A percentile compares a stretch with the other conserved stretches of the same genome.
These are phyloP conservation scores for Parascedosporium putredinis DNA, from an alignment of 2,329 filamentous ascomycete genomes.

Conservation along the genomic window DNA sequence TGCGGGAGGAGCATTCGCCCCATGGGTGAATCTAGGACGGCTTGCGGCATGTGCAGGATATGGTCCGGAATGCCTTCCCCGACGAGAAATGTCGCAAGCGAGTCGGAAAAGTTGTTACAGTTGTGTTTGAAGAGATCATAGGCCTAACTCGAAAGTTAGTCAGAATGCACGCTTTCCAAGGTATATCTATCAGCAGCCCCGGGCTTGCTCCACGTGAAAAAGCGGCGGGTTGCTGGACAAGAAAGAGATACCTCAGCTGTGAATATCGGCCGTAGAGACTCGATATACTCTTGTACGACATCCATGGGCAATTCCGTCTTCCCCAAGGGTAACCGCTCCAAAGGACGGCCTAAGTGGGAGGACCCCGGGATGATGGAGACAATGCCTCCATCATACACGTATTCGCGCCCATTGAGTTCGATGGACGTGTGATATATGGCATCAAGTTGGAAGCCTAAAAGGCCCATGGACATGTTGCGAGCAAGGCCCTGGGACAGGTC, in stretches of 20 bases:
- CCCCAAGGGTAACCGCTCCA: slow-evolving; percentile 67
- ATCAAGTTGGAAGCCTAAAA: slow-evolving; percentile 58
- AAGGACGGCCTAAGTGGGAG: slow-evolving; percentile 77
- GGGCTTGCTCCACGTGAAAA: no score
- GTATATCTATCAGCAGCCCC: no score
- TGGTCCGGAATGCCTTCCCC: slow-evolving; percentile 81
- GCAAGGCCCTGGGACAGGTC: slow-evolving; percentile 59
- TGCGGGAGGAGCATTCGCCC: slow-evolving; percentile 81
- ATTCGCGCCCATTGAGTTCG: slow-evolving; percentile 74
- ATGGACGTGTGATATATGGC: slow-evolving; percentile 94
- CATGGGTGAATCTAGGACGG: slow-evolving; percentile 76
- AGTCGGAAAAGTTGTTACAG: slow-evolving; percentile 96
- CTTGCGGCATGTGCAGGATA: slow-evolving; percentile 75
- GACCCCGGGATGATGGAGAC: slow-evolving; percentile 69
- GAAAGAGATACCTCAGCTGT: slow-evolving; percentile 54
- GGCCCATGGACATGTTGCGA: slow-evolving; percentile 41
- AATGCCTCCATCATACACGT: slow-evolving; percentile 81
- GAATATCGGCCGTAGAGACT: slow-evolving; percentile 73
- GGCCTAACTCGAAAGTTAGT: slow-evolving; percentile 44
- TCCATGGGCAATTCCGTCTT: slow-evolving; percentile 69
- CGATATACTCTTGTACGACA: slow-evolving; percentile 76
- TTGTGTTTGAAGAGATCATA: slow-evolving; percentile 90
- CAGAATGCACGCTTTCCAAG: no score
- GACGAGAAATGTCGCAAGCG: slow-evolving; percentile 79
- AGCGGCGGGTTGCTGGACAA: no score